Conservation (phyloP, 768 basidiomycete species). For the Mycena sanguinolenta region DNA sequence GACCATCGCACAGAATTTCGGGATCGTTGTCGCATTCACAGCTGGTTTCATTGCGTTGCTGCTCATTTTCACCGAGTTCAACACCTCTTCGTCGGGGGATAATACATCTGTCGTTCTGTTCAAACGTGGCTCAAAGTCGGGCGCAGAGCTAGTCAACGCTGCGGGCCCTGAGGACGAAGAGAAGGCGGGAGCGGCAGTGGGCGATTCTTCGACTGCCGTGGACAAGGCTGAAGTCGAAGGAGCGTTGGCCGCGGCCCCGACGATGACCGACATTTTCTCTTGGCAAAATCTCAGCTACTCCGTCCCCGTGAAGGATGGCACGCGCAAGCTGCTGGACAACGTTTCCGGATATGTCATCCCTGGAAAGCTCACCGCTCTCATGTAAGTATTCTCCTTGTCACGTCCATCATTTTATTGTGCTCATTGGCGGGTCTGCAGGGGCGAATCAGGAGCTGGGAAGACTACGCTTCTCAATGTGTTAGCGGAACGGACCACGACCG, state of each 20-base stretch:
- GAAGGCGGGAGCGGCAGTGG: slow-evolving; percentile 13
- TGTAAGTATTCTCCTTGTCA: slow-evolving; percentile 68
- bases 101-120: slow-evolving; percentile 67
- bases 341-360: slow-evolving; percentile 87
- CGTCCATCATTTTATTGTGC: too few relatives aligned
- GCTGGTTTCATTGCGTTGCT: slow-evolving; percentile 67
- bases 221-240: slow-evolving; percentile 39
- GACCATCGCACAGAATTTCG: slow-evolving; percentile 70
- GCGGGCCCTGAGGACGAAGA: slow-evolving; percentile 43
- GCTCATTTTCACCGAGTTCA: slow-evolving; percentile 72
- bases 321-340: slow-evolving; percentile 71
- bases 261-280: slow-evolving; percentile 77
- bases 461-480: slow-evolving; percentile 72
- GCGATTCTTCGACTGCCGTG: neutral
- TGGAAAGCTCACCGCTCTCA: slow-evolving; percentile 83
- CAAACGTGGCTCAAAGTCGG: slow-evolving; percentile 65
- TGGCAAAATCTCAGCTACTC: slow-evolving; percentile 82
- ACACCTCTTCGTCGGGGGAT: slow-evolving; percentile 54
- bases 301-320: slow-evolving; percentile 65
- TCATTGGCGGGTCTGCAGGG: neutral
- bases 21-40: slow-evolving; percentile 77
- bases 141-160: neutral
- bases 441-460: slow-evolving; percentile 41
- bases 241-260: slow-evolving; percentile 47
- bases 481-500: slow-evolving; percentile 62